These are phyloP conservation scores for Haematococcus lacustris DNA, from an alignment of 139 green algal species.

Conservation along the genomic window DNA sequence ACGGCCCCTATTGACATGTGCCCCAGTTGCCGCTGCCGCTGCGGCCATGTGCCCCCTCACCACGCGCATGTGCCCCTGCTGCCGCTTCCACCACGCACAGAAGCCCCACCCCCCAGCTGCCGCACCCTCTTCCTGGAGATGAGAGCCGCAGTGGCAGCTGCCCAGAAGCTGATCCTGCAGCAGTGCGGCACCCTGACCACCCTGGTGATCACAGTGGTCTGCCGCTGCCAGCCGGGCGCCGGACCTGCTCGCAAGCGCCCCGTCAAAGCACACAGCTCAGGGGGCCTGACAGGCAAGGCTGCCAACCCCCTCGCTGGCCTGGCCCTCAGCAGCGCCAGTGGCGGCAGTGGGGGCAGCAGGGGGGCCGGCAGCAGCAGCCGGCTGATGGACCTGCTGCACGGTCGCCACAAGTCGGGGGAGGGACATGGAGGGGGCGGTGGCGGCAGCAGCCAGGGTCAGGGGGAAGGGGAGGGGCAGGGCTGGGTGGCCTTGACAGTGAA, in stretches of 20 bases:
- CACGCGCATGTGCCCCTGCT: no score
- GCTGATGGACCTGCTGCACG: neutral
- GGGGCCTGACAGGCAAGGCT: neutral
- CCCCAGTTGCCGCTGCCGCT: no score
- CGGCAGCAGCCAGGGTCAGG: neutral
- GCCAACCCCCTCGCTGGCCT: neutral
- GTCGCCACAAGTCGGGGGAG: neutral
- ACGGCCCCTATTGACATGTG: no score
- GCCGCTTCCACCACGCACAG: no score
- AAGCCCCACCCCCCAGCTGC: neutral
- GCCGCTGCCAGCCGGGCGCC: neutral
- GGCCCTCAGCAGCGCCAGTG: neutral
- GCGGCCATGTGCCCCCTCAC: no score
- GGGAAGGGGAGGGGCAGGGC: neutral
- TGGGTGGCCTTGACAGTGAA: conserved; percentile 25
- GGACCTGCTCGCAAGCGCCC: neutral
- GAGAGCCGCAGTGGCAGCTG: conserved; percentile 13
- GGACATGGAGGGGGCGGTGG: neutral
- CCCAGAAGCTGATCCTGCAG: conserved; percentile 33
- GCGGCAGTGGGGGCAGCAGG: neutral
- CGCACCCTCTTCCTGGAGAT: conserved; percentile 17
- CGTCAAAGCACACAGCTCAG: neutral
- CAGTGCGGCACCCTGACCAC: conserved; percentile 41
- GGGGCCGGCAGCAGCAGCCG: neutral
- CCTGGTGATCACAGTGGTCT: conserved; percentile 27